Evolutionary conservation across 108 stramenopile species (phyloP).

Genomic region (Discostella pseudostelligera): DNA sequence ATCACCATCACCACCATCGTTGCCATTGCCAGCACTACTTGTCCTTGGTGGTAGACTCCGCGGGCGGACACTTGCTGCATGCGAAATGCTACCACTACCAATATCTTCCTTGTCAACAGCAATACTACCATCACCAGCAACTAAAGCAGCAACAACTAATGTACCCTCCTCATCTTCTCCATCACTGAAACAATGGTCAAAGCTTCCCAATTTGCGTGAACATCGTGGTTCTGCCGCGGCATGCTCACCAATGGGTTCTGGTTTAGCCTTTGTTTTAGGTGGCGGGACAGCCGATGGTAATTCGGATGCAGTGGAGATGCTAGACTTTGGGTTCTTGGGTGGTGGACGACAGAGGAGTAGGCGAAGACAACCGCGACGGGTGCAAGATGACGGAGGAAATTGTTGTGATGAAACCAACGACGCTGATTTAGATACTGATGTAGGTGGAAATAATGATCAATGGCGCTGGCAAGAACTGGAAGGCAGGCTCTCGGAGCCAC

Average conservation of each 20-base stretch:
- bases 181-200: constrained; percentile 8
- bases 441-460: constrained; percentile 1
- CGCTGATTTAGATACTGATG: neutral
- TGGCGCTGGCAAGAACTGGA: constrained; percentile 20
- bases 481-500: constrained; percentile 24
- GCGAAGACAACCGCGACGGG: no score
- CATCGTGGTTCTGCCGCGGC: constrained; percentile 34
- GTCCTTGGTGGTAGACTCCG: constrained; percentile 34
- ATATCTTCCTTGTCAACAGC: no score
- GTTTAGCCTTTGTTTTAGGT: constrained; percentile 26
- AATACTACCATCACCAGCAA: no score
- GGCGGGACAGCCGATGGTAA: constrained; percentile 38
- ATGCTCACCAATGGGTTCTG: constrained; percentile 24
- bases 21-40: constrained; percentile 17
- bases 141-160: neutral
- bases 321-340: no score
- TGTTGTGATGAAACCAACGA: neutral
- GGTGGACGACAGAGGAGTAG: no score
- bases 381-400: neutral
- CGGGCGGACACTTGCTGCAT: constrained; percentile 26
- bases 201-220: constrained; percentile 27
- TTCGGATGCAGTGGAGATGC: constrained; percentile 27
- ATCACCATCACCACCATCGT: no score
- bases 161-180: neutral
- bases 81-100: constrained; percentile 30